These are phyloP conservation scores for Colletotrichum trifolii DNA, from an alignment of 2,329 filamentous ascomycete genomes.

Conservation along the genomic window DNA sequence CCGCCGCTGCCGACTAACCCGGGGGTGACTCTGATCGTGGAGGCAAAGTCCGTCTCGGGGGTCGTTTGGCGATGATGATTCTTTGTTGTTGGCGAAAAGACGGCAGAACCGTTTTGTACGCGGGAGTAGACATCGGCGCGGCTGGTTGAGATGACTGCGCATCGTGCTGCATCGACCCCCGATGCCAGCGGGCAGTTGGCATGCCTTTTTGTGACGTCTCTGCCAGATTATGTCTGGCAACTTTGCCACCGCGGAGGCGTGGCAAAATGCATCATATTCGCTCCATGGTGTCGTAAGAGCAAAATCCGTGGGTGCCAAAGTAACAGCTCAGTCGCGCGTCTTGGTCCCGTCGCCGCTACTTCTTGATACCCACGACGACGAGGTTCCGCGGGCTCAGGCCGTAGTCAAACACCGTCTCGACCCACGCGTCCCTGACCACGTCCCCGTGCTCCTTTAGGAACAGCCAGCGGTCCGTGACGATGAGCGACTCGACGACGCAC, in stretches of 20 bases:
- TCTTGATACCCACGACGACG: conserved; percentile 92
- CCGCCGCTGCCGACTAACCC: conserved; percentile 23
- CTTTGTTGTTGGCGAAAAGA: too few species aligned
- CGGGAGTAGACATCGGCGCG: background rate
- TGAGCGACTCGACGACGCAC: conserved; percentile 86
- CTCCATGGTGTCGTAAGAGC: too few species aligned
- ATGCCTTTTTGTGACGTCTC: too few species aligned
- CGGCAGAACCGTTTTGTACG: background rate
- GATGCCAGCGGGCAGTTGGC: too few species aligned
- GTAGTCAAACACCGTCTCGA: conserved; percentile 94
- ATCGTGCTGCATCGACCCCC: too few species aligned
- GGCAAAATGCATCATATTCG: too few species aligned
- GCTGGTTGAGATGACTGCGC: too few species aligned
- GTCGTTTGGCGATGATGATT: too few species aligned
- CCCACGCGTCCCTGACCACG: conserved; percentile 82
- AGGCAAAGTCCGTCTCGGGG: background rate
- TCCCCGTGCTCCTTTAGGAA: conserved; percentile 83
- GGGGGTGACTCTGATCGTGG: background rate
- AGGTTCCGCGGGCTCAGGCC: conserved; percentile 86
- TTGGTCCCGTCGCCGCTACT: conserved; percentile 43
- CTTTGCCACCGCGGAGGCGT: too few species aligned
- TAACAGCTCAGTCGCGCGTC: background rate
- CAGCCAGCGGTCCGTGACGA: conserved; percentile 90
- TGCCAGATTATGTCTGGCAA: too few species aligned
- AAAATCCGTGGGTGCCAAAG: background rate